A percentile compares a stretch with the other conserved stretches of the same genome.
Conservation (phyloP, 169 alveolate genomes). For the Plasmodium gaboni region DNA sequence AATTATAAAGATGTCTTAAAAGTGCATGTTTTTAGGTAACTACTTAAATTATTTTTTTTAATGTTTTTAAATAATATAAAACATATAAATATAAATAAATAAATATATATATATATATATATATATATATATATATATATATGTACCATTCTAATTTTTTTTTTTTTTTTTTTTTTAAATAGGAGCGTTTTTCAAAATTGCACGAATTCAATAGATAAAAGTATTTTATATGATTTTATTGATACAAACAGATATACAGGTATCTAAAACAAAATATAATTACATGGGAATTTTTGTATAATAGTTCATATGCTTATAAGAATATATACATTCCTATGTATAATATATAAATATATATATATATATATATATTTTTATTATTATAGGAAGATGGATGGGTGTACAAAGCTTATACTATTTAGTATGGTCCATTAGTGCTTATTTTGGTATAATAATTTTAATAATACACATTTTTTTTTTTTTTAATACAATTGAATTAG, state of each 20-base stretch:
- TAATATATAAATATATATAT: not conserved
- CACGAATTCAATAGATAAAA: conserved; percentile 60
- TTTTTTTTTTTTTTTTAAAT: not conserved
- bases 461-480: not conserved
- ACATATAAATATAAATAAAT: not conserved
- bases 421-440: conserved; percentile 73
- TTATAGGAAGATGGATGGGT: conserved; percentile 69
- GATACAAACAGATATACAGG: conserved; percentile 70
- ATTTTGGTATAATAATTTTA: conserved; percentile 42
- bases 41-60: not conserved
- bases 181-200: conserved; percentile 75
- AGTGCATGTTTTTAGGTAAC: conserved; percentile 62
- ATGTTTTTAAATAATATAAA: not conserved
- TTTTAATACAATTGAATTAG: not conserved
- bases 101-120: not conserved
- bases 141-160: not conserved
- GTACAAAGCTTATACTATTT: conserved; percentile 67
- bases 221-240: conserved; percentile 62
- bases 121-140: not conserved
- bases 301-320: not conserved
- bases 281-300: not conserved
- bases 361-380: not conserved
- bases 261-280: not conserved
- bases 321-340: not conserved
- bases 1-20: conserved; percentile 60